A percentile compares a stretch with the other conserved stretches of the same genome.
These are phyloP conservation scores for Corynascus novoguineensis DNA, from an alignment of 495 filamentous ascomycete species.

Conservation along the genomic window DNA sequence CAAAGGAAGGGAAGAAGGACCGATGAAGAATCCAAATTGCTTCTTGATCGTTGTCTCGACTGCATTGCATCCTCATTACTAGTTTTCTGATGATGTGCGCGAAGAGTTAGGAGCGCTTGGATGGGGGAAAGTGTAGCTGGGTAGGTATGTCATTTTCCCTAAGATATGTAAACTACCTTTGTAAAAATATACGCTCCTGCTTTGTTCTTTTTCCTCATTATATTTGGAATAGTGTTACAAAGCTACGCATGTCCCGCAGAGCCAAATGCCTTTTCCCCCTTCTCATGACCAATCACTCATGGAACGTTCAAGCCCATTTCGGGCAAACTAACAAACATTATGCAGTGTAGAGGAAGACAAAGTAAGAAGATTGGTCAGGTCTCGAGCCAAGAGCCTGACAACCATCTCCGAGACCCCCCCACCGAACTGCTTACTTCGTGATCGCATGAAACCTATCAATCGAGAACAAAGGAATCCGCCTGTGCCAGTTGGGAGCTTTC, in stretches of 20 bases:
- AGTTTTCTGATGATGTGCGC: too few species aligned
- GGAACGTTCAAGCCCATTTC: not conserved
- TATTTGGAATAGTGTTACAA: too few species aligned
- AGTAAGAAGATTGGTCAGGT: not conserved
- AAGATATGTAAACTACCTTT: too few species aligned
- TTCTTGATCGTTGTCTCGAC: not conserved
- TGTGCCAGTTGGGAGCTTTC: not conserved
- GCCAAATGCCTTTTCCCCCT: too few species aligned
- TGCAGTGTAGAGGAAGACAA: not conserved
- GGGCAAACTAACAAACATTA: not conserved
- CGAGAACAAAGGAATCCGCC: not conserved
- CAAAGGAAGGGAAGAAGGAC: conserved; percentile 52
- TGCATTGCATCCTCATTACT: too few species aligned
- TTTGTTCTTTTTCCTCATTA: too few species aligned
- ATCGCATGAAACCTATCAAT: conserved; percentile 4
- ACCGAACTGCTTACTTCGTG: conserved; percentile 5
- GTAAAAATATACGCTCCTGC: too few species aligned
- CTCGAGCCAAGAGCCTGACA: not conserved
- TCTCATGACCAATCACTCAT: too few species aligned
- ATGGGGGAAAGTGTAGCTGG: too few species aligned
- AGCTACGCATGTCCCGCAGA: too few species aligned
- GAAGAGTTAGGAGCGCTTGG: too few species aligned
- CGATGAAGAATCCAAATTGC: conserved; percentile 39
- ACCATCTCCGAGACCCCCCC: not conserved
- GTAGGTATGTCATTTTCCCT: too few species aligned